Evolutionary conservation across 106 monocot species (phyloP).

Genomic region (Dendrobium catenatum): DNA sequence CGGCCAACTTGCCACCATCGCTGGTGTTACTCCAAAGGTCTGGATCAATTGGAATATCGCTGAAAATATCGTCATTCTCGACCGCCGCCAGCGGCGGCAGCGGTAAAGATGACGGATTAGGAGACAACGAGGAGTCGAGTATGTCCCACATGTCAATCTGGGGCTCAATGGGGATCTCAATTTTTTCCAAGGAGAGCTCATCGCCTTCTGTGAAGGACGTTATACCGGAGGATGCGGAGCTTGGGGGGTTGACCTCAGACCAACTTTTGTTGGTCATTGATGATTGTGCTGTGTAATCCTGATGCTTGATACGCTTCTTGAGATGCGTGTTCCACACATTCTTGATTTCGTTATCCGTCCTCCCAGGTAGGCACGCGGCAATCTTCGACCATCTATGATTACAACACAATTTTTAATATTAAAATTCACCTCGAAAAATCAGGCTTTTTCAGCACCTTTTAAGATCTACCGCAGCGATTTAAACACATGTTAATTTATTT

Average conservation of each 20-base stretch:
- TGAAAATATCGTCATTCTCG: neutral
- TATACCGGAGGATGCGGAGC: neutral
- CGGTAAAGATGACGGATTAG: no score
- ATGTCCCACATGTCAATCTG: slow-evolving; percentile 5
- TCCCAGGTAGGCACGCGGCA: slow-evolving; percentile 36
- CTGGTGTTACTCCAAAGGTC: neutral
- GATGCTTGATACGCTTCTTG: slow-evolving; percentile 29
- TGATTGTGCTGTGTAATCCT: neutral
- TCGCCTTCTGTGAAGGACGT: neutral
- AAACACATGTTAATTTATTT: no score
- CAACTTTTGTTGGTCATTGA: neutral
- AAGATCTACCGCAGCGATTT: no score
- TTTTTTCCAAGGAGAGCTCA: neutral
- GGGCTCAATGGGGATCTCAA: slow-evolving; percentile 16
- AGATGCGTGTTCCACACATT: slow-evolving; percentile 63
- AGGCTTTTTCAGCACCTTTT: no score
- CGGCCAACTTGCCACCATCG: neutral
- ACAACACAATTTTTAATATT: neutral
- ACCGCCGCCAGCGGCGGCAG: neutral
- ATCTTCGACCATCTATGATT: slow-evolving; percentile 43
- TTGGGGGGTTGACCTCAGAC: neutral
- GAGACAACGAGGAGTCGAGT: neutral
- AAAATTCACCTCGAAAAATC: no score
- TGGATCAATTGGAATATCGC: neutral
- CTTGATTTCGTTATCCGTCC: slow-evolving; percentile 64